Evolutionary conservation across 306 rosid genomes (phyloP).

Genomic region (Cotoneaster glaucophyllus): DNA sequence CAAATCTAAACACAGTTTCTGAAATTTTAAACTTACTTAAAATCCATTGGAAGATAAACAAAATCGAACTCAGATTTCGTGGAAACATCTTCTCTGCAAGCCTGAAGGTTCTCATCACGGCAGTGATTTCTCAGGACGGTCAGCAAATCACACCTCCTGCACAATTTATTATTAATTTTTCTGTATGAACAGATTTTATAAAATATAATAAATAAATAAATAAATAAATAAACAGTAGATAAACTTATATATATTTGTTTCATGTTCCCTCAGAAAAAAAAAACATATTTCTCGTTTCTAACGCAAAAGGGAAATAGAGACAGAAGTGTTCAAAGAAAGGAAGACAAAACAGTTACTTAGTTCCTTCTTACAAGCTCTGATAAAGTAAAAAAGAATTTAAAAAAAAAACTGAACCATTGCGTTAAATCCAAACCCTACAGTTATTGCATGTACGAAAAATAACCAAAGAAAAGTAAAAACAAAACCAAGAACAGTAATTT

Average conservation of each 20-base stretch:
- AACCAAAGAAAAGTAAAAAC: neutral
- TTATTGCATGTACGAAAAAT: neutral
- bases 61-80: conserved; percentile 10
- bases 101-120: neutral
- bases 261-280: neutral
- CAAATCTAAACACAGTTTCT: neutral
- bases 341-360: neutral
- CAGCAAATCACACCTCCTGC: conserved; percentile 20
- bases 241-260: neutral
- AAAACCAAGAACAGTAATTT: neutral
- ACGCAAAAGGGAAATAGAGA: neutral
- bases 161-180: neutral
- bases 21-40: conserved; percentile 2
- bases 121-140: conserved; percentile 8
- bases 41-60: conserved; percentile 25
- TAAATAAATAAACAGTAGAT: too few relatives aligned
- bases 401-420: too few relatives aligned
- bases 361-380: neutral
- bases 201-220: too few relatives aligned
- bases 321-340: neutral
- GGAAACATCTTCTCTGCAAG: neutral
- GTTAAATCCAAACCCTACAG: too few relatives aligned
- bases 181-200: neutral
- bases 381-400: neutral
- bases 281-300: neutral